phyloP scores from a whole-genome alignment of 2,329 filamentous ascomycete species.

The Aspergillus terreus region DNA sequence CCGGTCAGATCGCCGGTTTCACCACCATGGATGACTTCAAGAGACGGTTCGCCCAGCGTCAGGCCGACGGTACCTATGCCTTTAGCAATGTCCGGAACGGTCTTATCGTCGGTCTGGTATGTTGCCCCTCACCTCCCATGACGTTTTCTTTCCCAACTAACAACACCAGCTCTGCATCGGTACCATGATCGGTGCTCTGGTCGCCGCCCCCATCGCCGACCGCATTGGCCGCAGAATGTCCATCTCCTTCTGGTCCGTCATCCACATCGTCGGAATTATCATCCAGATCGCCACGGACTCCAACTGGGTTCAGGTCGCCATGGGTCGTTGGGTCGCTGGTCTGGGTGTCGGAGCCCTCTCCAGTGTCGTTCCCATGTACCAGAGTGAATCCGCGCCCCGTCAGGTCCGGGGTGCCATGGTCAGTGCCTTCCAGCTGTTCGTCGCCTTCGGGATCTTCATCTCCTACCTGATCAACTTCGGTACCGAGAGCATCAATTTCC shows the following conservation, averaged over 20 bases:
- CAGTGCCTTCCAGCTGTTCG: constrained; percentile 48
- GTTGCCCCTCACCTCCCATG: constrained; percentile 2
- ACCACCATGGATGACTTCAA: constrained; percentile 46
- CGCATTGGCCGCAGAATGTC: constrained; percentile 44
- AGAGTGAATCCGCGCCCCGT: constrained; percentile 44
- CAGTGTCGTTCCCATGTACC: constrained; percentile 47
- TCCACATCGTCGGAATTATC: constrained; percentile 45
- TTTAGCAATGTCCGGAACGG: constrained; percentile 45
- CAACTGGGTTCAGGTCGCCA: constrained; percentile 43
- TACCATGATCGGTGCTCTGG: constrained; percentile 40
- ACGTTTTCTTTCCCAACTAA: constrained; percentile 6
- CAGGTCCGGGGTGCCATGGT: constrained; percentile 49
- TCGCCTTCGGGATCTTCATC: constrained; percentile 49
- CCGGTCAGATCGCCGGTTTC: constrained; percentile 46
- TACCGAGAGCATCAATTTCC: constrained; percentile 34
- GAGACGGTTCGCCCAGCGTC: constrained; percentile 35
- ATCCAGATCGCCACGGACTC: constrained; percentile 42
- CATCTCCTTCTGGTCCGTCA: constrained; percentile 42
- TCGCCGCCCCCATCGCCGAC: constrained; percentile 44
- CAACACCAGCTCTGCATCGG: constrained; percentile 41
- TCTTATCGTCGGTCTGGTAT: constrained; percentile 43
- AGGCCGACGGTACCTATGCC: constrained; percentile 28
- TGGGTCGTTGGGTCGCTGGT: constrained; percentile 47
- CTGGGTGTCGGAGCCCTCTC: constrained; percentile 47
- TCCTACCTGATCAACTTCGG: constrained; percentile 49